phyloP scores from a whole-genome alignment of 2,329 filamentous ascomycete species.

The Cercospora sp. region DNA sequence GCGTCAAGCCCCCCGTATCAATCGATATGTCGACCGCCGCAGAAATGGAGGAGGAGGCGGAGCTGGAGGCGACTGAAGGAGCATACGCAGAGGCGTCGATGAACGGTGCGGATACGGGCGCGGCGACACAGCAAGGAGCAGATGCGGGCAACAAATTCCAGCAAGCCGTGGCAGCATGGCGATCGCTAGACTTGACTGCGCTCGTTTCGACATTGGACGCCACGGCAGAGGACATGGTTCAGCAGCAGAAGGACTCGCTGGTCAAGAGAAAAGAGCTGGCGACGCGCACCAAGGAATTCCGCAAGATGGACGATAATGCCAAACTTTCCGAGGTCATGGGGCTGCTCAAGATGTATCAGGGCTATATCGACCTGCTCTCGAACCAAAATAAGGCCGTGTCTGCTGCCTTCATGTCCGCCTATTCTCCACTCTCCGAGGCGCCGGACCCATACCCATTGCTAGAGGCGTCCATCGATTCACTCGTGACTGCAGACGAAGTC shows the following conservation, averaged over 20 bases:
- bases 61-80: constrained; percentile 9
- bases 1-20: neutral
- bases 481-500: constrained; percentile 88
- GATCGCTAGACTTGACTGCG: constrained; percentile 82
- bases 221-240: constrained; percentile 91
- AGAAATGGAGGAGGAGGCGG: constrained; percentile 10
- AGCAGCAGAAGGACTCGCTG: constrained; percentile 91
- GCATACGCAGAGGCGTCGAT: neutral
- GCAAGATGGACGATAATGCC: constrained; percentile 83
- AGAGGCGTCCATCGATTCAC: constrained; percentile 91
- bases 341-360: constrained; percentile 86
- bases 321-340: constrained; percentile 89
- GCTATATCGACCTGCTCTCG: constrained; percentile 92
- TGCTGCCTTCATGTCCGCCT: constrained; percentile 87
- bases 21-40: constrained; percentile 13
- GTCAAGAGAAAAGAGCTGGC: constrained; percentile 94
- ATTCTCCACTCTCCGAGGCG: constrained; percentile 89
- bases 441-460: constrained; percentile 95
- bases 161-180: constrained; percentile 91
- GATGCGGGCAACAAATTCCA: constrained; percentile 90
- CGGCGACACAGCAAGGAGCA: constrained; percentile 11
- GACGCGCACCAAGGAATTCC: constrained; percentile 98
- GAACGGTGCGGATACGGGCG: constrained; percentile 12
- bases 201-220: constrained; percentile 84
- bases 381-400: constrained; percentile 95